phyloP scores from a whole-genome alignment of 2,329 filamentous ascomycete species.

The Biscogniauxia marginata region DNA sequence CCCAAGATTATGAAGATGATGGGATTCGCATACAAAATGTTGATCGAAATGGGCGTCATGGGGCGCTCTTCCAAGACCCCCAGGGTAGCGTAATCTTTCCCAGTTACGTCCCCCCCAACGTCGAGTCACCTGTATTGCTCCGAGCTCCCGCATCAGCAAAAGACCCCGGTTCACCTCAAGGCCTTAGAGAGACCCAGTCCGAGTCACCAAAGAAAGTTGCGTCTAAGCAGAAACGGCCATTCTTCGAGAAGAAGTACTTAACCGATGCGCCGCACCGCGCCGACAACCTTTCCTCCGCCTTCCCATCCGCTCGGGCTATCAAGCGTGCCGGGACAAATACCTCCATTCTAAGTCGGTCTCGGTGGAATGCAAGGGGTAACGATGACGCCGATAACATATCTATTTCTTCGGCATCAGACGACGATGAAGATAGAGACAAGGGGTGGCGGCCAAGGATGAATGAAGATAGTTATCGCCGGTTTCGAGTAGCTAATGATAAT shows the following conservation, averaged over 20 bases:
- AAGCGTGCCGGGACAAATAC: slow-evolving; percentile 25
- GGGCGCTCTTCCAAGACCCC: slow-evolving; percentile 19
- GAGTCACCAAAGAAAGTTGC: slow-evolving; percentile 7
- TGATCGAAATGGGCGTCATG: slow-evolving; percentile 9
- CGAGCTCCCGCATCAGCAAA: slow-evolving; percentile 5
- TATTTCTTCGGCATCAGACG: slow-evolving; percentile 21
- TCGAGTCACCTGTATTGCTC: slow-evolving; percentile 19
- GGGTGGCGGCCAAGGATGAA: slow-evolving; percentile 8
- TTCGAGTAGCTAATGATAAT: slow-evolving; percentile 62
- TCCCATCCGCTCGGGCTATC: slow-evolving; percentile 13
- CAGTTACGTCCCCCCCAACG: slow-evolving; percentile 23
- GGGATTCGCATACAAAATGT: slow-evolving; percentile 13
- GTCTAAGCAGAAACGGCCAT: slow-evolving; percentile 9
- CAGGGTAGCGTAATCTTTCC: slow-evolving; percentile 26
- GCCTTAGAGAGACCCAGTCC: slow-evolving; percentile 15
- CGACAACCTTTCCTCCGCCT: slow-evolving; percentile 7
- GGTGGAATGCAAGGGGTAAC: slow-evolving; percentile 6
- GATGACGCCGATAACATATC: slow-evolving; percentile 14
- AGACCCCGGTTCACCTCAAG: neutral
- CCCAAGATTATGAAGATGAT: slow-evolving; percentile 12
- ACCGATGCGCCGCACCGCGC: slow-evolving; percentile 20
- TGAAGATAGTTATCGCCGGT: slow-evolving; percentile 46
- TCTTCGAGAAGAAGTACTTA: slow-evolving; percentile 16
- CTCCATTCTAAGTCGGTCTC: slow-evolving; percentile 15
- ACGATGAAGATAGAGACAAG: slow-evolving; percentile 16